Conservation (phyloP, 306 rosid genomes). For the Lupinus albus region DNA sequence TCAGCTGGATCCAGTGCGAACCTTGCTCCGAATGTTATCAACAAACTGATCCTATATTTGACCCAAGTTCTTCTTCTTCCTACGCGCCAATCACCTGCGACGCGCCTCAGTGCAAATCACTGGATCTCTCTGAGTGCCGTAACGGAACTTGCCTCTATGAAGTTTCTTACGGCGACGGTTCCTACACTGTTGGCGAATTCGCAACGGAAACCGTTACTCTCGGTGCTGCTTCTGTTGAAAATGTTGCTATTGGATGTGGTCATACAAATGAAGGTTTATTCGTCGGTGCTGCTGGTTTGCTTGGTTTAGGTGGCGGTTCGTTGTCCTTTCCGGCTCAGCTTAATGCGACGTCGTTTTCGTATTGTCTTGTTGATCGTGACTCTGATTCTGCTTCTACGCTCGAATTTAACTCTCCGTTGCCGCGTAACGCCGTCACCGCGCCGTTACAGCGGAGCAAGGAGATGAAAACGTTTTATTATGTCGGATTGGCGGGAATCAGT, state of each 20-base stretch:
- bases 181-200: slow-evolving; percentile 85
- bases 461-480: slow-evolving; percentile 67
- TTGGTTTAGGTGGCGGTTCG: slow-evolving; percentile 87
- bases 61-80: slow-evolving; percentile 66
- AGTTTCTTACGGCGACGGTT: slow-evolving; percentile 91
- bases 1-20: slow-evolving; percentile 91
- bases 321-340: slow-evolving; percentile 79
- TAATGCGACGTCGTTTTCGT: slow-evolving; percentile 69
- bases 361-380: slow-evolving; percentile 88
- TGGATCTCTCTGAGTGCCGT: slow-evolving; percentile 76
- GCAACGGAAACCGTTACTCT: slow-evolving; percentile 71
- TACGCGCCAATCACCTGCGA: slow-evolving; percentile 61
- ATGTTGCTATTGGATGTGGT: slow-evolving; percentile 79
- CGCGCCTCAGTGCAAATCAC: slow-evolving; percentile 60
- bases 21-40: slow-evolving; percentile 92
- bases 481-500: slow-evolving; percentile 65
- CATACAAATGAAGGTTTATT: slow-evolving; percentile 82
- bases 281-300: slow-evolving; percentile 83
- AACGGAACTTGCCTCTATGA: slow-evolving; percentile 81
- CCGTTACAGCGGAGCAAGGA: slow-evolving; percentile 60
- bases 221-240: slow-evolving; percentile 46
- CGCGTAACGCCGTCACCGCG: slow-evolving; percentile 64
- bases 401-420: slow-evolving; percentile 60
- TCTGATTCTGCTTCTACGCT: slow-evolving; percentile 76
- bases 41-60: slow-evolving; percentile 82